A percentile compares a stretch with the other conserved stretches of the same genome.
Conservation (phyloP, 345 rosid genomes). For the Linum trigynum region DNA sequence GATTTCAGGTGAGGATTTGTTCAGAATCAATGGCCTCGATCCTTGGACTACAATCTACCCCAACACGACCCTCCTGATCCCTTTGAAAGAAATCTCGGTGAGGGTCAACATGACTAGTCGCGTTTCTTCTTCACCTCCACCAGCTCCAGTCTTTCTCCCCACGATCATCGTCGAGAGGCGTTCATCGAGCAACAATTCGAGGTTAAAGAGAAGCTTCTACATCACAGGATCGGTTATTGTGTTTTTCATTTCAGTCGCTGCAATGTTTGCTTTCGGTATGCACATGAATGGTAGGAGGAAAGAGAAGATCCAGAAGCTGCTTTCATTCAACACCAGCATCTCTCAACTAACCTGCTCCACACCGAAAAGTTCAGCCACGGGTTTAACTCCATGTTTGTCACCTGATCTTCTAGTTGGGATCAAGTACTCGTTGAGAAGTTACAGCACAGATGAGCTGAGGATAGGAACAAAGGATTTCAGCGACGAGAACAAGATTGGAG, state of each 20-base stretch:
- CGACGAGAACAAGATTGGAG: slow-evolving; percentile 30
- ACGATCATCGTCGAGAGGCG: slow-evolving; percentile 19
- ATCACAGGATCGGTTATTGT: slow-evolving; percentile 40
- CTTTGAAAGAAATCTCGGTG: slow-evolving; percentile 21
- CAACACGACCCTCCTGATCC: slow-evolving; percentile 38
- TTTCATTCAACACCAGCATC: slow-evolving; percentile 31
- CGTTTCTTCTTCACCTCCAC: slow-evolving; percentile 34
- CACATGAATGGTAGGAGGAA: slow-evolving; percentile 21
- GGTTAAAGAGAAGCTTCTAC: slow-evolving; percentile 25
- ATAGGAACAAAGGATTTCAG: slow-evolving; percentile 31
- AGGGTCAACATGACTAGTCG: slow-evolving; percentile 9
- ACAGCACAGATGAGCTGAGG: slow-evolving; percentile 29
- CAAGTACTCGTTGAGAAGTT: slow-evolving; percentile 34
- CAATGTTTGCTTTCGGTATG: slow-evolving; percentile 24
- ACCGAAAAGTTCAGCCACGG: slow-evolving; percentile 26
- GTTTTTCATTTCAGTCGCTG: slow-evolving; percentile 20
- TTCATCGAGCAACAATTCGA: slow-evolving; percentile 1
- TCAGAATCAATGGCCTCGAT: slow-evolving; percentile 28
- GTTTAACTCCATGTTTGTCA: slow-evolving; percentile 38
- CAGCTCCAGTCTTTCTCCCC: slow-evolving; percentile 34
- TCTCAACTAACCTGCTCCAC: slow-evolving; percentile 27
- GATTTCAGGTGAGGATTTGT: slow-evolving; percentile 24
- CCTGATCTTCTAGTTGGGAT: slow-evolving; percentile 47
- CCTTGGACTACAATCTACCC: slow-evolving; percentile 36
- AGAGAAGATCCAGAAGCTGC: slow-evolving; percentile 23